A percentile compares a stretch with the other conserved stretches of the same genome.
Conservation (phyloP, 208 protist species). For the Blechomonas ayalai region DNA sequence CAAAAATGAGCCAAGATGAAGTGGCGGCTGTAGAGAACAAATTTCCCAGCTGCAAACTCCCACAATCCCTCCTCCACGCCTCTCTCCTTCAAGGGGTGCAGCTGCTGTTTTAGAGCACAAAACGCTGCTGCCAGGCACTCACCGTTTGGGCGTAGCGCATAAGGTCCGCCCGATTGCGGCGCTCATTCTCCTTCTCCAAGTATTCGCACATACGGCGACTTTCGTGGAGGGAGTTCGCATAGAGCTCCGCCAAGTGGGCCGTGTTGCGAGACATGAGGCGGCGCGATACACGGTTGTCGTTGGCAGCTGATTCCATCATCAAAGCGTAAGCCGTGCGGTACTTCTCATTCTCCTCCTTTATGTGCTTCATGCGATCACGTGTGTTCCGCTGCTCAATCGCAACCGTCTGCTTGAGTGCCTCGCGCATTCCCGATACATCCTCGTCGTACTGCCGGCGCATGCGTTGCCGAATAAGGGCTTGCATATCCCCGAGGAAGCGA, state of each 20-base stretch:
- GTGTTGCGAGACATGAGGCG: conserved; percentile 67
- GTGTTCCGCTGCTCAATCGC: conserved; percentile 17
- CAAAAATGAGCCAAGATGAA: too few species aligned
- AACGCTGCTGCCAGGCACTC: conserved; percentile 71
- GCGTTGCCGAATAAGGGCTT: conserved; percentile 49
- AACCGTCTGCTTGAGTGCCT: conserved; percentile 28
- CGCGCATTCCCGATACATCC: conserved; percentile 32
- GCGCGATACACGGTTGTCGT: conserved; percentile 44
- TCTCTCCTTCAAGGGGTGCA: too few species aligned
- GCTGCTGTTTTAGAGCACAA: too few species aligned
- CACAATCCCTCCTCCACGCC: too few species aligned
- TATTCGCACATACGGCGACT: conserved; percentile 54
- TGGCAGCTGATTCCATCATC: conserved; percentile 62
- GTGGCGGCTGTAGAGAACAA: too few species aligned
- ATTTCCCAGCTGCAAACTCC: too few species aligned
- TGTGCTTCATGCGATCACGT: conserved; percentile 38
- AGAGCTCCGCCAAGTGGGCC: conserved; percentile 53
- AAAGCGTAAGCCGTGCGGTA: conserved; percentile 67
- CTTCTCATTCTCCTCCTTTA: conserved; percentile 71
- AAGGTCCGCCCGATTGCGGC: conserved; percentile 41
- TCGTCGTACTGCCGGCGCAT: conserved; percentile 62
- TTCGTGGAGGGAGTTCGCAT: conserved; percentile 57
- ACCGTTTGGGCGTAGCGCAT: conserved; percentile 60
- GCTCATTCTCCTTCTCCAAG: conserved; percentile 52
- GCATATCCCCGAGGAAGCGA: conserved; percentile 60